Evolutionary conservation across 2,329 filamentous ascomycete genomes (phyloP), one percentile per base, ranked within the genome.

Genomic region (Fusarium verrucosum): DNA sequence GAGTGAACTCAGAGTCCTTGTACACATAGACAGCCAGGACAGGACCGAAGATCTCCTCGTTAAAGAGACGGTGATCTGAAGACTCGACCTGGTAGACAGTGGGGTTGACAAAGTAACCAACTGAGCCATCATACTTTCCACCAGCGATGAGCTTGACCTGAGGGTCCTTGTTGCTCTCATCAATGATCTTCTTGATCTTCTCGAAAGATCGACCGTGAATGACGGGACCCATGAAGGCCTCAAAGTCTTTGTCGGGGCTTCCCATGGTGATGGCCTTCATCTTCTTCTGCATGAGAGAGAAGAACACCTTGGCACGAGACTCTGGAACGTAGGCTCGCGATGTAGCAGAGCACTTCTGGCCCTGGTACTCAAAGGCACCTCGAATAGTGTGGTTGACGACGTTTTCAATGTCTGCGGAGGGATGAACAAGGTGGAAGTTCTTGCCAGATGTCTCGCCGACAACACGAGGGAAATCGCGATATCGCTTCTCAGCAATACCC

Each of bases 361-460:
- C 92, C 75, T 95, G 92, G 80, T 89, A 96, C 77, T 96, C 92
- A 72, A 96, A 96, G 1, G 92, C 91, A 30, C 91, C 92, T 41
- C 92, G 91, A 25, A 96, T 86, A 4, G 92, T 95, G 76, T 96
- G 90, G 66, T 91, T 83, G n/a, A 87, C 91, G 3, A 92, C 92
- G 72, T 94, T 95, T 61, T 86, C 80, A 40, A 95, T 79, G 68
- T 96, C 90, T 35, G 92, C 92, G 3, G 87, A 89, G 35, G 83
- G 80, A 79, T 96, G 92, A 17, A 96, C 78, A 30, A 96, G 80
- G 76, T 96, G 92, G 83, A 94, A 96, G 83, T 96, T 96, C 86
- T 96, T 96, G 75, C 92, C 92, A 58, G 92, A 92, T 10, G 92
- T 96, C 82, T 96, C 92, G 55, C 92, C 92, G 3, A 96, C 92